Base-by-base conservation (phyloP, 2,329 filamentous ascomycete species). In the Epichloe uncinata region DNA sequence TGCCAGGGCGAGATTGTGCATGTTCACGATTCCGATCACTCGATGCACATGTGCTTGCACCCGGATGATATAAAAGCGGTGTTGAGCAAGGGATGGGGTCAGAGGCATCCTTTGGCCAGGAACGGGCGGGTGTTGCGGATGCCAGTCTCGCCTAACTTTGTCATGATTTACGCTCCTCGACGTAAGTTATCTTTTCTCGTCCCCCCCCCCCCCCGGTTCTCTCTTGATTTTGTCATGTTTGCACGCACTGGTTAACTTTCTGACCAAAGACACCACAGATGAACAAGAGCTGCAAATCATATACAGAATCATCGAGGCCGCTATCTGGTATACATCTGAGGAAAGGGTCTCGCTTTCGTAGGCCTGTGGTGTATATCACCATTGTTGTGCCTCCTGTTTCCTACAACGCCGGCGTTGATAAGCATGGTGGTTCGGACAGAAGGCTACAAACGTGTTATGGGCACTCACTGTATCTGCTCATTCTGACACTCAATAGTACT, bases 1-100 rank as follows among this genome's bases (percentile, higher is more conserved):
- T 87, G 84, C 57, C 78, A 83, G 56, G 87, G 87, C n/a, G 88
- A 94, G 66, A 77, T 94, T 42, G 85, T 80, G 58, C 88, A 95
- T 63, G 79, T 87, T 11, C 88, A 94, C 65, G 78, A 82, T 45
- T 81, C 75, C 22, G 87, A 93, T 56, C 78, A 84, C 53, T 85
- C 81, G 3, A 72, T 93, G 74, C 88, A 94, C 65, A 72, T 93
- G 68, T 86, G 81, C 45, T 73, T 95, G 48, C 87, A 93, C 60
- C 86, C 87, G 0, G 77, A 83, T 42, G 88, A 94, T 61, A 85
- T 85, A 47, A 78, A 74, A 57, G 71, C 83, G 47, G 75, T 93
- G 16, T 68, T 95, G 22, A 75, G 81, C 56, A 81, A 79, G 54
- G 85, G 87, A 2, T 94, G 88, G 87, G 89, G 84, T 1, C 81